A percentile compares a stretch with the other conserved stretches of the same genome.
Evolutionary conservation across 148 eudicot species (phyloP).

Genomic region (Euryodendron excelsum): DNA sequence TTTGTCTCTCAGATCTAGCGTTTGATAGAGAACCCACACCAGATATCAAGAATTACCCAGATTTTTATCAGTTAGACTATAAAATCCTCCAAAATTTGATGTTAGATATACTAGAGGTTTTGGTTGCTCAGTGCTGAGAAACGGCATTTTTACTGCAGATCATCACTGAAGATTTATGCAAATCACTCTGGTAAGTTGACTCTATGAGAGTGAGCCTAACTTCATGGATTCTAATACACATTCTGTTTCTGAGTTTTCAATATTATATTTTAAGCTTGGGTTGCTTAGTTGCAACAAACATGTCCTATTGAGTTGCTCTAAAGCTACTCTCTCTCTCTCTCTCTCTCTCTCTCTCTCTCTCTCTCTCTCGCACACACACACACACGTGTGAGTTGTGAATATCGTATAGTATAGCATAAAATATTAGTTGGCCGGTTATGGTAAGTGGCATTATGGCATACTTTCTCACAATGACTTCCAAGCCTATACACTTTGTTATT

Average conservation of each 20-base stretch:
- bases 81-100: background rate
- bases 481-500: no score
- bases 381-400: no score
- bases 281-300: slow-evolving; percentile 8
- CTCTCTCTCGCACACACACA: no score
- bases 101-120: background rate
- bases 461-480: no score
- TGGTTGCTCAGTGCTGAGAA: background rate
- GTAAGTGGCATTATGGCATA: no score
- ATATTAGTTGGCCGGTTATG: no score
- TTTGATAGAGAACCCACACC: background rate
- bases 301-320: slow-evolving; percentile 11
- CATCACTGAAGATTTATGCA: background rate
- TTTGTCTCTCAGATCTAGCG: background rate
- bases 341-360: background rate
- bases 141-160: background rate
- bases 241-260: background rate
- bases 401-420: no score
- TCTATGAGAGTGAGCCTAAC: background rate
- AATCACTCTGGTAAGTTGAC: background rate
- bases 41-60: background rate
- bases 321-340: slow-evolving; percentile 9
- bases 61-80: background rate
- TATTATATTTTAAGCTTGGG: background rate
- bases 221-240: background rate